These are phyloP conservation scores for Ophiosphaerella herpotricha DNA, from an alignment of 2,329 filamentous ascomycete species.

Conservation along the genomic window DNA sequence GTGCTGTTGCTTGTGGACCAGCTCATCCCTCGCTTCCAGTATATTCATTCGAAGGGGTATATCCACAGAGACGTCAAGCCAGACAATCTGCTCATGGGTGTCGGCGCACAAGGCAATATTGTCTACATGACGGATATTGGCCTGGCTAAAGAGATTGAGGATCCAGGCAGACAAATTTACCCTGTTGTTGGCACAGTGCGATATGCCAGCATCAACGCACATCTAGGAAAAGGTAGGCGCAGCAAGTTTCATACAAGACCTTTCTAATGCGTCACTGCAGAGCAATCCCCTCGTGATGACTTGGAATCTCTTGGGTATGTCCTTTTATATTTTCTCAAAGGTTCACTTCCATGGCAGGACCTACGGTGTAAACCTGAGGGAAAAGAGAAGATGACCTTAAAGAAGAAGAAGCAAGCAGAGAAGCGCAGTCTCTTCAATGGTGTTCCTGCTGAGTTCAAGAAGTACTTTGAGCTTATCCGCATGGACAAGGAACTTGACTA, in stretches of 20 bases:
- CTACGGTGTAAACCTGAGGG: constrained; percentile 47
- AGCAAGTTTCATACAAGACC: background rate
- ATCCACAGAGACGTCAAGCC: constrained; percentile 99
- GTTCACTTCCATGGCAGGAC: constrained; percentile 97
- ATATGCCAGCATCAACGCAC: constrained; percentile 98
- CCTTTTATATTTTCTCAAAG: constrained; percentile 99
- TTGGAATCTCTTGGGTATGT: constrained; percentile 99
- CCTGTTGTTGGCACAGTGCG: constrained; percentile 98
- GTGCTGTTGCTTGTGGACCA: constrained; percentile 95
- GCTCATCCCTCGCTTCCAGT: constrained; percentile 98
- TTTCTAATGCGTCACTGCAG: constrained; percentile 50
- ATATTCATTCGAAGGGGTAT: constrained; percentile 99
- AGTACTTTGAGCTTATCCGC: constrained; percentile 14
- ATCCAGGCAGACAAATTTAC: constrained; percentile 99
- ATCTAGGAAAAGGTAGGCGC: constrained; percentile 81
- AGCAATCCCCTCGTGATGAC: constrained; percentile 98
- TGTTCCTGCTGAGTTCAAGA: constrained; percentile 14
- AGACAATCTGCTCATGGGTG: constrained; percentile 99
- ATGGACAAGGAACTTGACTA: constrained; percentile 13
- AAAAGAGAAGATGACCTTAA: no score
- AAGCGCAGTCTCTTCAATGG: background rate
- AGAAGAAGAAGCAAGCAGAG: constrained; percentile 11
- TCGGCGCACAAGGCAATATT: constrained; percentile 98
- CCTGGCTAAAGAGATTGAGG: constrained; percentile 99
- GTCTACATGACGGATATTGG: constrained; percentile 99